Base-by-base conservation (phyloP, 2,329 filamentous ascomycete species). In the Whalleya microplaca region DNA sequence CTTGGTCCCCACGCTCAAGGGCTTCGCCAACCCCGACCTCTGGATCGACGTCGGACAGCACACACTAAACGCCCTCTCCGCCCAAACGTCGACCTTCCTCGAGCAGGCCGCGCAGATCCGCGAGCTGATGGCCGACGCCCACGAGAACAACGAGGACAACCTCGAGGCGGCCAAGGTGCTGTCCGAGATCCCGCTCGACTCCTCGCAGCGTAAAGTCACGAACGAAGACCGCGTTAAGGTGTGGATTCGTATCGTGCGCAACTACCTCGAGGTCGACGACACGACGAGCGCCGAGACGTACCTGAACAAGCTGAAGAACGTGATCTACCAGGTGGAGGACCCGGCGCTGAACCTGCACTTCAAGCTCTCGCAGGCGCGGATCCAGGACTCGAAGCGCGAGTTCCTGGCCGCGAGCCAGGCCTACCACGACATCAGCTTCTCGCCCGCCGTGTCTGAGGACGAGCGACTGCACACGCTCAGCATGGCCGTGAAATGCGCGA, bases 241-340 rank as follows among this genome's bases (percentile, higher is more conserved):
- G 52, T 98, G 94, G 91, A 89, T 98, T 65, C 90, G 94, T 58
- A 96, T 99, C 70, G 92, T 96, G 71, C 86, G 95, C 60, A 90
- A 96, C 78, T 96, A 95, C 72, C 84, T 99, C 60, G 94, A 99
- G 77, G 91, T 93, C 46, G 94, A 96, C 72, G 93, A 98, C 76
- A 89, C 91, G 8, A 92, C 89, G 1, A 83, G 84, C 37, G 95
- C 95, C 42, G 92, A 96, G 72, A 85, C 84, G 41, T 96, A 93
- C 72, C 83, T 99, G 68, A 97, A 97, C 81, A 93, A 94, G 74
- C 89, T 96, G 74, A 98, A 97, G 77, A 94, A 95, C 70, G 82
- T 97, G 64, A 92, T 96, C 72, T 86, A 91, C 77, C 87, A 84
- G 61, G 86, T 96, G 29, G 77, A 83, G 27, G 87, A 96, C 72